These are phyloP conservation scores for Fragilaria crotonensis DNA, from an alignment of 108 stramenopile genomes.

Conservation along the genomic window DNA sequence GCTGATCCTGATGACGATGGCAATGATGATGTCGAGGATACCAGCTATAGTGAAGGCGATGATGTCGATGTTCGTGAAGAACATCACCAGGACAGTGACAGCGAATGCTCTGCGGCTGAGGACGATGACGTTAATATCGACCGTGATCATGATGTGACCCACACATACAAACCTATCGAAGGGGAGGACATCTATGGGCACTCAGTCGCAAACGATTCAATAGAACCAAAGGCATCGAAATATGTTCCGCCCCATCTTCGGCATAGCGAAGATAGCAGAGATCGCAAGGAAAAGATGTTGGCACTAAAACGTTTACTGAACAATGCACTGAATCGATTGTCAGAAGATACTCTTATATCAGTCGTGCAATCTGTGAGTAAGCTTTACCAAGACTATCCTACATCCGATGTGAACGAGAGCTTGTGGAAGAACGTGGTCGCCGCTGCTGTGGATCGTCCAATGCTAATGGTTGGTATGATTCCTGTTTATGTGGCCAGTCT, in stretches of 20 bases:
- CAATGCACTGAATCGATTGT: slow-evolving; percentile 84
- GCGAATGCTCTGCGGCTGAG: slow-evolving; percentile 5
- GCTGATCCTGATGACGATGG: slow-evolving; percentile 16
- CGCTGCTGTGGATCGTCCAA: slow-evolving; percentile 52
- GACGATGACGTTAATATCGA: slow-evolving; percentile 15
- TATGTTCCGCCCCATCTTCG: slow-evolving; percentile 85
- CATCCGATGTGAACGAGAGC: slow-evolving; percentile 54
- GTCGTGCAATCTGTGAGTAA: slow-evolving; percentile 59
- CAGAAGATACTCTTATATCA: slow-evolving; percentile 83
- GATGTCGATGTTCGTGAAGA: neutral
- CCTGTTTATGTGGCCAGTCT: slow-evolving; percentile 73
- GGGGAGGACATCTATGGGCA: slow-evolving; percentile 97
- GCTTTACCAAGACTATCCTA: slow-evolving; percentile 44
- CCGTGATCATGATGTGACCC: slow-evolving; percentile 50
- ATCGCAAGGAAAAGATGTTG: slow-evolving; percentile 14
- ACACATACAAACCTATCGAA: slow-evolving; percentile 69
- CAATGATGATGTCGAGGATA: slow-evolving; percentile 15
- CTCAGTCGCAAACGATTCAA: slow-evolving; percentile 25
- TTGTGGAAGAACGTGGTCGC: slow-evolving; percentile 62
- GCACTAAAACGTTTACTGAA: slow-evolving; percentile 68
- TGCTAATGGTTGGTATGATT: slow-evolving; percentile 77
- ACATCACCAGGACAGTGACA: slow-evolving; percentile 3
- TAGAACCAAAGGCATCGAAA: slow-evolving; percentile 29
- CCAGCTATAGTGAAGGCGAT: slow-evolving; percentile 3
- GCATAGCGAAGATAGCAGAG: slow-evolving; percentile 20